Conservation (phyloP, 495 filamentous ascomycete species). For the Chlorociboria aeruginascens region DNA sequence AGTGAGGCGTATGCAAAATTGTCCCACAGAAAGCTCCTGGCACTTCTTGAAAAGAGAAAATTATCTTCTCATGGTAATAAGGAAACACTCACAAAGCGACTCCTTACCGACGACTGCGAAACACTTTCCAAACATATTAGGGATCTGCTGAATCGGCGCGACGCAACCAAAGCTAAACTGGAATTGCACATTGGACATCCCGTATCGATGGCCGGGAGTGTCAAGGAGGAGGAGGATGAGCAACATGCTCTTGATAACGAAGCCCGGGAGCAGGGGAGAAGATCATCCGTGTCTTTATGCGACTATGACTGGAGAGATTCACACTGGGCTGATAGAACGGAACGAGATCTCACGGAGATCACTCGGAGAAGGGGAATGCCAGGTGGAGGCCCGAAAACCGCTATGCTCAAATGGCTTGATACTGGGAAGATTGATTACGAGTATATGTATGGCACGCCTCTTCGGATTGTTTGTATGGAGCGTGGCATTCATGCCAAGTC, state of each 20-base stretch:
- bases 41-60: not conserved
- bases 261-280: not conserved
- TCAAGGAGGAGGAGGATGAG: not conserved
- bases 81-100: not conserved
- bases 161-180: not conserved
- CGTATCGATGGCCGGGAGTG: not conserved
- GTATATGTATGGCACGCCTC: not conserved
- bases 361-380: constrained; percentile 3
- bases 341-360: constrained; percentile 7
- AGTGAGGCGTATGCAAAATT: not conserved
- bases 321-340: constrained; percentile 6
- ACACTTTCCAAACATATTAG: not conserved
- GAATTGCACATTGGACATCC: constrained; percentile 1
- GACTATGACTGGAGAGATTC: constrained; percentile 9
- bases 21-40: not conserved
- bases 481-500: not conserved
- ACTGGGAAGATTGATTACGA: constrained; percentile 7
- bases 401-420: constrained; percentile 9
- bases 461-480: not conserved
- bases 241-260: not conserved
- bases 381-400: constrained; percentile 1
- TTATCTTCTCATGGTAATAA: not conserved
- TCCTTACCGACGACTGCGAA: not conserved
- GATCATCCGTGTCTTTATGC: not conserved
- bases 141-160: no score